These are phyloP conservation scores for Colletotrichum liriopes DNA, from an alignment of 2,329 filamentous ascomycete genomes.

Conservation along the genomic window DNA sequence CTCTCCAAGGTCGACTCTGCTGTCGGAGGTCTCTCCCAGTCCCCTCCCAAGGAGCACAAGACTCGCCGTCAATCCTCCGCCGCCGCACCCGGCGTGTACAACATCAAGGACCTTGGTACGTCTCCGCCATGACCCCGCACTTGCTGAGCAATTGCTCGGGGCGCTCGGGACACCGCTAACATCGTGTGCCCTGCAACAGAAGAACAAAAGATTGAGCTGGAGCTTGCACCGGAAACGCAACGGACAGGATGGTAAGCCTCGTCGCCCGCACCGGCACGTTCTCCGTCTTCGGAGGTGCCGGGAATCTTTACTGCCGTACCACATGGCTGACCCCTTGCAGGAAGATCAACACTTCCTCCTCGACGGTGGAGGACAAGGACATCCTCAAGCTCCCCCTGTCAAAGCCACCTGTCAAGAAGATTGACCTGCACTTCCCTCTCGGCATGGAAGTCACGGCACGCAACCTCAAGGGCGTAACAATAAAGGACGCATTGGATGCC, in stretches of 20 bases:
- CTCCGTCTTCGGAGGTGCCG: background rate
- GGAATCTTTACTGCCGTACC: background rate
- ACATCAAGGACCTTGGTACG: conserved; percentile 90
- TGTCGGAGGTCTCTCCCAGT: conserved; percentile 82
- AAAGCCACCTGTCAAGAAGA: conserved; percentile 89
- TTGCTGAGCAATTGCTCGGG: conserved; percentile 4
- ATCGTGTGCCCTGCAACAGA: conserved; percentile 66
- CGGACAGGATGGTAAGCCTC: conserved; percentile 85
- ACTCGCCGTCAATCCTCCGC: conserved; percentile 63
- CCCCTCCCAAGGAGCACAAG: conserved; percentile 72
- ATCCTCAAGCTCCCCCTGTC: conserved; percentile 87
- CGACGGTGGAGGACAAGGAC: conserved; percentile 85
- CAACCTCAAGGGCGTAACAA: conserved; percentile 94
- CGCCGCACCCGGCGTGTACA: conserved; percentile 80
- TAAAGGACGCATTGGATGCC: conserved; percentile 96
- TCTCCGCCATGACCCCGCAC: conserved; percentile 41
- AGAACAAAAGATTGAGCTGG: conserved; percentile 78
- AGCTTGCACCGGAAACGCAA: conserved; percentile 87
- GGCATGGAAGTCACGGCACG: conserved; percentile 90
- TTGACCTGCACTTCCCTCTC: conserved; percentile 92
- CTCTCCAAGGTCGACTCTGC: conserved; percentile 94
- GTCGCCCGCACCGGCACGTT: background rate
- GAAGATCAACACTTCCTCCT: conserved; percentile 93
- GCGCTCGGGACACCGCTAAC: conserved; percentile 27
- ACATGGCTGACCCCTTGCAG: conserved; percentile 61